phyloP scores from a whole-genome alignment of 352 stramenopile genomes.

The Pythium volutum region DNA sequence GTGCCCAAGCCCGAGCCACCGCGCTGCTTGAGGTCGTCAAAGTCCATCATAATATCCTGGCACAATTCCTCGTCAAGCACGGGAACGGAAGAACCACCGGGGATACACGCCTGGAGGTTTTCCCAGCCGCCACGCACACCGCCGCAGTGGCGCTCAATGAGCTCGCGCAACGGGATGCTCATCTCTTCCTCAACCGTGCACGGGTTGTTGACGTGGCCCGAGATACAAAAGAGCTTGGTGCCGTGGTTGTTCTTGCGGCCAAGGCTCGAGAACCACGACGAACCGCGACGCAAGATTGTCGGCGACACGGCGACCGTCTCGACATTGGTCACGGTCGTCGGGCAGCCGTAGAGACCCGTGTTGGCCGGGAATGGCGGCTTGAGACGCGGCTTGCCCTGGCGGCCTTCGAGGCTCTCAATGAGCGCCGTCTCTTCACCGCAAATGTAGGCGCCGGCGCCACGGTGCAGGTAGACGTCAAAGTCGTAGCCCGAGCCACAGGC shows the following conservation, averaged over 20 bases:
- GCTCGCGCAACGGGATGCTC: constrained; percentile 96
- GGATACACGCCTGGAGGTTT: constrained; percentile 98
- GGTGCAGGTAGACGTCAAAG: constrained; percentile 99
- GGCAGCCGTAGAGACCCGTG: constrained; percentile 98
- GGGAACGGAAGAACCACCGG: constrained; percentile 95
- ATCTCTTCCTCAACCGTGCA: constrained; percentile 99
- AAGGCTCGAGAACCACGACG: constrained; percentile 95
- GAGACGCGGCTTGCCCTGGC: constrained; percentile 96
- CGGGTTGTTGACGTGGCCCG: constrained; percentile 99
- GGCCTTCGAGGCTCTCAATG: constrained; percentile 97
- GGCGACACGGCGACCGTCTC: constrained; percentile 98
- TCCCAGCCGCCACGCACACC: constrained; percentile 98
- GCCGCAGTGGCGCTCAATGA: constrained; percentile 99
- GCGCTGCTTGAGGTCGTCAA: constrained; percentile 97
- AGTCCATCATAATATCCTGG: constrained; percentile 99
- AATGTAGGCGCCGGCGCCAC: constrained; percentile 99
- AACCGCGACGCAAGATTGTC: constrained; percentile 97
- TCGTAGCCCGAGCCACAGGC: constrained; percentile 98
- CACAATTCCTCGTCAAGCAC: constrained; percentile 93
- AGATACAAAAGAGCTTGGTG: constrained; percentile 99
- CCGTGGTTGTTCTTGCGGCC: constrained; percentile 98
- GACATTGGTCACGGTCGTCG: constrained; percentile 99
- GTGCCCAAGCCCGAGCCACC: constrained; percentile 96
- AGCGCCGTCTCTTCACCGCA: constrained; percentile 99
- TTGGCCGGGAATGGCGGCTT: constrained; percentile 99